A percentile compares a stretch with the other conserved stretches of the same genome.
Evolutionary conservation across 2,329 filamentous ascomycete species (phyloP).

Genomic region (Claviceps pazoutovae): DNA sequence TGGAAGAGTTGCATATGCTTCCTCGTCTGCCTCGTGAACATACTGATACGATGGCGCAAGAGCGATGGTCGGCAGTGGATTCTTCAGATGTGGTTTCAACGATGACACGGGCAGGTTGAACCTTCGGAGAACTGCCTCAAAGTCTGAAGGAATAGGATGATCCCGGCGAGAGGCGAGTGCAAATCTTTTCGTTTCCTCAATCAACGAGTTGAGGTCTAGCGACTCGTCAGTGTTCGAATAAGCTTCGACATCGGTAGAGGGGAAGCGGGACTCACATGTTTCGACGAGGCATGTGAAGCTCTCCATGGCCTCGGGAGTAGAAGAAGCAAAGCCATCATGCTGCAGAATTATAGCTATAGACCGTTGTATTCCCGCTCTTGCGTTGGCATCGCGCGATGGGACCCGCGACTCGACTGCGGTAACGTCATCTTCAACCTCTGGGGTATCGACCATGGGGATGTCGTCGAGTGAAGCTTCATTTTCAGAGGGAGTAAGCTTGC

Average conservation of each 20-base stretch:
- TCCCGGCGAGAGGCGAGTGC: constrained; percentile 36
- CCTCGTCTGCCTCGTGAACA: constrained; percentile 23
- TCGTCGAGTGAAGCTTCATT: neutral
- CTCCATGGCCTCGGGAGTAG: constrained; percentile 43
- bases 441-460: neutral
- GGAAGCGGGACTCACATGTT: constrained; percentile 31
- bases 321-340: constrained; percentile 44
- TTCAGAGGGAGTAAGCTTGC: neutral
- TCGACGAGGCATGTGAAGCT: constrained; percentile 42
- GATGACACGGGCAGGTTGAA: constrained; percentile 38
- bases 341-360: constrained; percentile 41
- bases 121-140: constrained; percentile 35
- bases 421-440: constrained; percentile 7
- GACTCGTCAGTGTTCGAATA: constrained; percentile 8
- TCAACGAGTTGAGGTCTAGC: constrained; percentile 35
- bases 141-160: constrained; percentile 42
- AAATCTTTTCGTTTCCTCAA: constrained; percentile 32
- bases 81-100: constrained; percentile 42
- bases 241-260: neutral
- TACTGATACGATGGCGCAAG: constrained; percentile 25
- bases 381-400: constrained; percentile 20
- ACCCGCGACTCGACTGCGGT: constrained; percentile 10
- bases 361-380: constrained; percentile 31
- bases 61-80: constrained; percentile 30
- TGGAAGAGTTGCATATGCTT: constrained; percentile 28